Conservation (phyloP, 257 asterid genomes). For the Knoxia roxburghii region DNA sequence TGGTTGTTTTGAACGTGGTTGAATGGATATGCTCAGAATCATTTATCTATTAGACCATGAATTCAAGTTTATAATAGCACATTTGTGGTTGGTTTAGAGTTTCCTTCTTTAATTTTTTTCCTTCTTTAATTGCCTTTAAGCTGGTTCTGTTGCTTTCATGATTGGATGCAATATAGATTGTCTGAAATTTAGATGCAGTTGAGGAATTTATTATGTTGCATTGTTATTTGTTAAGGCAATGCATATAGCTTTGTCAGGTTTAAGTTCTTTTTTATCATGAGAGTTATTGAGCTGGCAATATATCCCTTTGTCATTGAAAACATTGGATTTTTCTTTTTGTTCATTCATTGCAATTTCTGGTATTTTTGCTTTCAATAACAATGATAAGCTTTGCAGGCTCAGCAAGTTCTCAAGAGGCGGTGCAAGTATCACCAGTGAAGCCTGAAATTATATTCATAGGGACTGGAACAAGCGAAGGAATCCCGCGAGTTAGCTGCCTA, state of each 20-base stretch:
- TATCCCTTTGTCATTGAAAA: too few species aligned
- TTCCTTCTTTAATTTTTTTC: too few species aligned
- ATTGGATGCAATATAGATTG: neutral
- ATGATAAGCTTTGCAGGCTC: conserved; percentile 39
- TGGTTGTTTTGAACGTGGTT: neutral
- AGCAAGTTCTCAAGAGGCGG: conserved; percentile 26
- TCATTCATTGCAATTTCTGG: too few species aligned
- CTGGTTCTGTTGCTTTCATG: neutral
- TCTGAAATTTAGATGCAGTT: neutral
- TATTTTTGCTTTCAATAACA: neutral
- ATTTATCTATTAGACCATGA: neutral
- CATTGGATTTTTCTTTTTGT: too few species aligned
- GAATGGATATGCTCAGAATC: neutral
- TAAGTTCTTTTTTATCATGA: neutral
- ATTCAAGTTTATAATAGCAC: neutral
- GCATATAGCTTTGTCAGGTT: too few species aligned
- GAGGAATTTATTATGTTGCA: neutral
- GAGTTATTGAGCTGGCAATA: neutral
- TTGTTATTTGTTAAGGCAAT: too few species aligned
- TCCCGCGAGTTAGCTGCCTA: conserved; percentile 99
- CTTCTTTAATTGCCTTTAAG: neutral
- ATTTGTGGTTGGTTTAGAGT: neutral
- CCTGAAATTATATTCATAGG: conserved; percentile 81
- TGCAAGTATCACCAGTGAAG: conserved; percentile 30
- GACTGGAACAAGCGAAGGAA: conserved; percentile 98